These are phyloP conservation scores for Boletus coccyginus DNA, from an alignment of 768 basidiomycete species.

Conservation along the genomic window DNA sequence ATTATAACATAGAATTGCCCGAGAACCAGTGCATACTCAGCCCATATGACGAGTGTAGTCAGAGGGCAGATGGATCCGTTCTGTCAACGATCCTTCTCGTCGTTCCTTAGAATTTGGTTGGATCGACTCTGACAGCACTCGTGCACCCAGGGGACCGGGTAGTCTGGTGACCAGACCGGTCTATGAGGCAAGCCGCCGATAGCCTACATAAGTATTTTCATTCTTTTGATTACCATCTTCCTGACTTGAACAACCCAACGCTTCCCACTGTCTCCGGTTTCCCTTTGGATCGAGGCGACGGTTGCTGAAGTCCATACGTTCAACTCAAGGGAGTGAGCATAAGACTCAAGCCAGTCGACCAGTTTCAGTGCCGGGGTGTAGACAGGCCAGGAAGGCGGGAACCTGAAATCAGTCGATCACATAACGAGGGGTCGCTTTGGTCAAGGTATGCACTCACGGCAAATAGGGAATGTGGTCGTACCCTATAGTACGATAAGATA, in stretches of 20 bases:
- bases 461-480: slow-evolving; percentile 53
- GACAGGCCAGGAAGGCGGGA: slow-evolving; percentile 59
- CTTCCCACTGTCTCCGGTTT: slow-evolving; percentile 29
- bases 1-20: too few species aligned
- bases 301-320: slow-evolving; percentile 58
- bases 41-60: too few species aligned
- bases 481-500: slow-evolving; percentile 28
- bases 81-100: too few species aligned
- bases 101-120: too few species aligned
- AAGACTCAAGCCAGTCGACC: slow-evolving; percentile 67
- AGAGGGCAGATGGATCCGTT: too few species aligned
- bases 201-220: too few species aligned
- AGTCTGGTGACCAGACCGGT: too few species aligned
- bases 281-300: slow-evolving; percentile 29
- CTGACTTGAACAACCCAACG: slow-evolving; percentile 44
- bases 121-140: too few species aligned
- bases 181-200: too few species aligned
- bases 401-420: slow-evolving; percentile 32
- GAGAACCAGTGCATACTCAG: too few species aligned
- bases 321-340: slow-evolving; percentile 57
- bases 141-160: too few species aligned
- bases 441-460: slow-evolving; percentile 37
- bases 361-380: slow-evolving; percentile 54
- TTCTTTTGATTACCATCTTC: too few species aligned
- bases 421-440: background rate